phyloP scores from a whole-genome alignment of 371 early-diverging fungal genomes.

The Rhizomucor miehei region DNA sequence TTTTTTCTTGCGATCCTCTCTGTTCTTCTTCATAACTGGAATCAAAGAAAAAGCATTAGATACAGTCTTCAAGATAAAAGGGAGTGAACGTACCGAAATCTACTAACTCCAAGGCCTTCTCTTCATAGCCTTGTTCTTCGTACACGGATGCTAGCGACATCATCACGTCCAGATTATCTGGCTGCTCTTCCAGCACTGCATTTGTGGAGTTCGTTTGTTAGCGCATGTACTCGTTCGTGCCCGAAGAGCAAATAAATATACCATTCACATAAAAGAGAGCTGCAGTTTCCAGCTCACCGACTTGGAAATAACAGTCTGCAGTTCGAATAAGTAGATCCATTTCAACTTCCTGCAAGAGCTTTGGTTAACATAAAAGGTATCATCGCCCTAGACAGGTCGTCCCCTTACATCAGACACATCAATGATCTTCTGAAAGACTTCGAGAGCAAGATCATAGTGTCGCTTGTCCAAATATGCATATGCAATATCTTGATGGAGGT shows the following conservation, averaged over 20 bases:
- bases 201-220: neutral
- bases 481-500: constrained; percentile 80
- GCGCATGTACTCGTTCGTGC: neutral
- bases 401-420: constrained; percentile 53
- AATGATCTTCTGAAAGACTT: constrained; percentile 58
- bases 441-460: constrained; percentile 64
- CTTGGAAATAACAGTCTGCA: constrained; percentile 70
- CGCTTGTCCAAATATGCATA: constrained; percentile 75
- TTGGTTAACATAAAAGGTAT: neutral
- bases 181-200: constrained; percentile 46
- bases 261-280: constrained; percentile 55
- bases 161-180: constrained; percentile 72
- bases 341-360: constrained; percentile 38
- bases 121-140: constrained; percentile 79
- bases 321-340: constrained; percentile 50
- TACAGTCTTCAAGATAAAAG: neutral
- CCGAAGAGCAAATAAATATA: constrained; percentile 4
- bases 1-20: constrained; percentile 22
- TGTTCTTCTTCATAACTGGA: constrained; percentile 33
- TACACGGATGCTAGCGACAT: constrained; percentile 79
- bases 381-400: neutral
- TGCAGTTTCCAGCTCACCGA: constrained; percentile 65
- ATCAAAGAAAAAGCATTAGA: neutral
- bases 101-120: constrained; percentile 64
- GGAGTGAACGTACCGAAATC: constrained; percentile 40